phyloP scores from a whole-genome alignment of 2,329 filamentous ascomycete genomes.

The Sclerotinia spermophila region DNA sequence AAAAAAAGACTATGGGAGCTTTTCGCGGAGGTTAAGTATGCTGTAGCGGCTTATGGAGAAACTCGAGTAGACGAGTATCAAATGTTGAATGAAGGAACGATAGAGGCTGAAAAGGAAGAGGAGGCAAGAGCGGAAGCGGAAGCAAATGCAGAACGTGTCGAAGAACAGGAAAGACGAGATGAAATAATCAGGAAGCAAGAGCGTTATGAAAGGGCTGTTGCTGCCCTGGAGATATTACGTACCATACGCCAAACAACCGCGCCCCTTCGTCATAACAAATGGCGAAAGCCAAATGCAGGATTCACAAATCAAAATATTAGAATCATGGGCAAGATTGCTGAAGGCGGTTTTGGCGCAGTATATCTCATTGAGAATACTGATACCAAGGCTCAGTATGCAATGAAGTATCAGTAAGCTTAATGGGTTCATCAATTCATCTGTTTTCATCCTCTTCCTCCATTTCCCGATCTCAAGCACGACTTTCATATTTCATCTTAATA shows the following conservation, averaged over 20 bases:
- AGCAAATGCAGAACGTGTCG: neutral
- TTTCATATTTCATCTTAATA: neutral
- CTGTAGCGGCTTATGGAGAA: neutral
- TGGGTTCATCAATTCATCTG: neutral
- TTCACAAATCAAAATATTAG: neutral
- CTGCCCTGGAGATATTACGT: neutral
- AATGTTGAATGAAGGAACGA: neutral
- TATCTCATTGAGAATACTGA: constrained; percentile 4
- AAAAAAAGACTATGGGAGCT: neutral
- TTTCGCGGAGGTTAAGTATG: neutral
- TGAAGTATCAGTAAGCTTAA: neutral
- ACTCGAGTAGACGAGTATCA: neutral
- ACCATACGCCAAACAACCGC: neutral
- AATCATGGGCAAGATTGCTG: neutral
- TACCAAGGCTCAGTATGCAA: neutral
- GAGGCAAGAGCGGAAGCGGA: neutral
- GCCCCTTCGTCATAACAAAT: constrained; percentile 1
- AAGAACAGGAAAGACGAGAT: neutral
- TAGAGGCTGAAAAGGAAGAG: neutral
- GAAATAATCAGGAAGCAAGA: no score
- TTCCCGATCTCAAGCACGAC: neutral
- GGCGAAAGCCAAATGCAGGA: neutral
- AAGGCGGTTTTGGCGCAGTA: neutral
- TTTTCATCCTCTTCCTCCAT: neutral
- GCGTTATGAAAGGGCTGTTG: no score